Evolutionary conservation across 441 rosid genomes (phyloP), one percentile per base, ranked within the genome.

Genomic region (Erodium texanum): DNA sequence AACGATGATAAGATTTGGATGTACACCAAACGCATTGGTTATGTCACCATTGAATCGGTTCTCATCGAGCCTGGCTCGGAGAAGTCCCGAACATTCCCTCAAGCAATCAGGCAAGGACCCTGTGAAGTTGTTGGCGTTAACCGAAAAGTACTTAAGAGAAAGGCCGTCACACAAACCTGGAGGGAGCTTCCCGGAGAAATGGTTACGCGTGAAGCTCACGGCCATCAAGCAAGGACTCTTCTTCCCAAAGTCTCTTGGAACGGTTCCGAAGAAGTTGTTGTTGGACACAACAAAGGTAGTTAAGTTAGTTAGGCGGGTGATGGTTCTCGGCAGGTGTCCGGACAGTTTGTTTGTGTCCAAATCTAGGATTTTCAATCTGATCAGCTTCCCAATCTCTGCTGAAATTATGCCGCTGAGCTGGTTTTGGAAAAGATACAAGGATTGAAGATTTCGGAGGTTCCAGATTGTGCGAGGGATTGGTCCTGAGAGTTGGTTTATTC

Each of bases 71-170:
- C 90, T 84, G 62, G 84, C 82, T 70, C 92, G 77, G 0, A 0
- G 38, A 41, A 89, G 76, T 10, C 27, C 10, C 0, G 72, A 76
- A 70, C 92, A 88, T 32, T 79, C 77, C 65, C 76, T 82, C 83
- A 88, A 71, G 84, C 95, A 85, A 27, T 78, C 23, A 1, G 91
- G 95, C 64, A 88, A 27, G 19, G 89, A 58, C 59, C 95, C 95
- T 0, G 83, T 81, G 62, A 88, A 80, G 41, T 62, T 79, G 78
- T 88, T 86, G 41, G 50, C 73, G 66, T 82, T 81, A 19, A 80
- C 82, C 0, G 83, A 75, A 18, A 88, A 62, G 5, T 74, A 20
- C 67, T 70, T 16, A 10, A 88, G 85, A 64, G 70, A 68, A 10
- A 75, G 67, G 19, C 85, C 80, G 15, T 85, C 80, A 70, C 95